A percentile compares a stretch with the other conserved stretches of the same genome.
These are phyloP conservation scores for Neurospora africana DNA, from an alignment of 495 filamentous ascomycete genomes.

Conservation along the genomic window DNA sequence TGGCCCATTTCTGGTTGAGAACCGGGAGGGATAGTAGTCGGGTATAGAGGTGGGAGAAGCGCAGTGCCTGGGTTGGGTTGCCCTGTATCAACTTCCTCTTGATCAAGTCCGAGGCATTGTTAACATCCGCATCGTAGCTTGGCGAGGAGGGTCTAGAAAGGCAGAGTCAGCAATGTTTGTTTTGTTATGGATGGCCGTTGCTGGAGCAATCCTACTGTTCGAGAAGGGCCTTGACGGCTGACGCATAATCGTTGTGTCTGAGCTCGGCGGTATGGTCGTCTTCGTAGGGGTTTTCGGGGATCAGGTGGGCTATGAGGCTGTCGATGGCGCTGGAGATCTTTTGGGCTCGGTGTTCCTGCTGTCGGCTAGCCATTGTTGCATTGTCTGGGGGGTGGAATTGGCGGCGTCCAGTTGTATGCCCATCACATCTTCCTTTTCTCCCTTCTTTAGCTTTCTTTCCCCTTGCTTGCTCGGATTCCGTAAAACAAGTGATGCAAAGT, in stretches of 20 bases:
- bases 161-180: neutral
- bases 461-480: neutral
- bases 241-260: slow-evolving; percentile 40
- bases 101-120: slow-evolving; percentile 86
- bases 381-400: slow-evolving; percentile 10
- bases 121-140: slow-evolving; percentile 46
- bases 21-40: slow-evolving; percentile 81
- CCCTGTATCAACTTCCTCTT: slow-evolving; percentile 72
- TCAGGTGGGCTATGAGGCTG: slow-evolving; percentile 44
- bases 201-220: slow-evolving; percentile 29
- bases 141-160: neutral
- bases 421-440: neutral
- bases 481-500: neutral
- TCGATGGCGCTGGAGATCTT: slow-evolving; percentile 44
- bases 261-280: slow-evolving; percentile 40
- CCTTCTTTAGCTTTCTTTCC: neutral
- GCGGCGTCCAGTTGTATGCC: neutral
- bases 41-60: slow-evolving; percentile 81
- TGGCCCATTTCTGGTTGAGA: slow-evolving; percentile 90
- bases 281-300: slow-evolving; percentile 38
- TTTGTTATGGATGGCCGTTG: neutral
- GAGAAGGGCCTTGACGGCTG: slow-evolving; percentile 39
- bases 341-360: slow-evolving; percentile 24
- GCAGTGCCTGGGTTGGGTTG: slow-evolving; percentile 73
- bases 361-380: slow-evolving; percentile 30